Evolutionary conservation across 306 rosid genomes (phyloP).

Genomic region (Cicer pinnatifidum): DNA sequence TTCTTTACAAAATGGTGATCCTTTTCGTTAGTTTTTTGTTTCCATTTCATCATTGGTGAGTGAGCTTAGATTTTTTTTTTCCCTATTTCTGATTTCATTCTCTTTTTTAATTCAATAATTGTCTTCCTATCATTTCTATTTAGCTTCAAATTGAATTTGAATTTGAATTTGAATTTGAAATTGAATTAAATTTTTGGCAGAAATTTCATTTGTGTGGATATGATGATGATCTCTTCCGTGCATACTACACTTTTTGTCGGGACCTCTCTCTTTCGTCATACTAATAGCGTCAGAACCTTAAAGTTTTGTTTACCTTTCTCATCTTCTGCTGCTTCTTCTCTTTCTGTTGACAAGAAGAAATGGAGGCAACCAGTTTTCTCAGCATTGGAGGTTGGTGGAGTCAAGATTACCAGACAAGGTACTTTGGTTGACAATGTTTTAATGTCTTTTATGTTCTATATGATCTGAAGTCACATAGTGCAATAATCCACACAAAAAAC

Average conservation of each 20-base stretch:
- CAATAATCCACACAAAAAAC: background rate
- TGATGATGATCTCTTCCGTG: slow-evolving; percentile 52
- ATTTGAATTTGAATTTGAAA: no score
- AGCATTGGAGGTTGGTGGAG: slow-evolving; percentile 71
- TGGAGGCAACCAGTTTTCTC: slow-evolving; percentile 74
- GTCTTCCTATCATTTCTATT: no score
- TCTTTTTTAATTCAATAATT: no score
- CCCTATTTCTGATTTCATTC: no score
- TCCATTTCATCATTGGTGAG: no score
- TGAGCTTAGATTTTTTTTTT: no score
- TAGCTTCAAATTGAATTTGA: no score
- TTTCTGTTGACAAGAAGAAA: slow-evolving; percentile 59
- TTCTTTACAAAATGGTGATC: no score
- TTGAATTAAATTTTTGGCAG: no score
- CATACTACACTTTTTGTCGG: slow-evolving; percentile 55
- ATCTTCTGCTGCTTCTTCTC: slow-evolving; percentile 52
- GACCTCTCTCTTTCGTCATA: slow-evolving; percentile 48
- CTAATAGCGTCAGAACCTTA: slow-evolving; percentile 52
- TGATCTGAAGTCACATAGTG: slow-evolving; percentile 21
- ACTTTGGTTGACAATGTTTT: slow-evolving; percentile 8
- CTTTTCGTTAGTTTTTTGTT: no score
- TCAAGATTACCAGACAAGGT: slow-evolving; percentile 78
- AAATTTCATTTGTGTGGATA: slow-evolving; percentile 31
- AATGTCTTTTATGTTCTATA: slow-evolving; percentile 1
- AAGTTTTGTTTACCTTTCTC: slow-evolving; percentile 59